Conservation (phyloP, 2,329 filamentous ascomycete species). For the Pseudonectria buxi region DNA sequence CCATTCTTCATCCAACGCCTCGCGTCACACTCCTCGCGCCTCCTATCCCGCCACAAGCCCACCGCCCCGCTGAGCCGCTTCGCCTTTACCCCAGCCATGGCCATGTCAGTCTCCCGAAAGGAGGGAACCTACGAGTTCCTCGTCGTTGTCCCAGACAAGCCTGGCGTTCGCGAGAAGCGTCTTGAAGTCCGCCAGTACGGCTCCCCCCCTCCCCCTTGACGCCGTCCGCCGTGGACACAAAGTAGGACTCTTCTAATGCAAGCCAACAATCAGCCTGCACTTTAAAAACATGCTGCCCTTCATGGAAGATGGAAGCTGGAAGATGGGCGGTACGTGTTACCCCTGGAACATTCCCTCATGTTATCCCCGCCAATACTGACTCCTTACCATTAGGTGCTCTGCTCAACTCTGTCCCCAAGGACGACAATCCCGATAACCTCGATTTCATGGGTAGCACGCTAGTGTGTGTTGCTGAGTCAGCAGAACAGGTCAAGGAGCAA, state of each 20-base stretch:
- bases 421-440: conserved; percentile 49
- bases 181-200: conserved; percentile 52
- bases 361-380: not conserved
- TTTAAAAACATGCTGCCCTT: conserved; percentile 47
- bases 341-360: not conserved
- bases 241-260: not conserved
- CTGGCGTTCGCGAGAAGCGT: conserved; percentile 52
- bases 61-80: conserved; percentile 3
- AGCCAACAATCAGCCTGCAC: conserved; percentile 33
- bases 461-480: conserved; percentile 58
- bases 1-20: not conserved
- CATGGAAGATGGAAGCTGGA: conserved; percentile 49
- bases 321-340: conserved; percentile 55
- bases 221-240: conserved; percentile 5
- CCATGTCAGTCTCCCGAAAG: conserved; percentile 14
- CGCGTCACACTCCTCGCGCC: conserved; percentile 8
- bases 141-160: conserved; percentile 61
- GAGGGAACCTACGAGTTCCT: conserved; percentile 55
- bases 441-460: conserved; percentile 71
- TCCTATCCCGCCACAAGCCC: conserved; percentile 1
- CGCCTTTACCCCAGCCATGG: conserved; percentile 21
- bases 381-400: conserved; percentile 49
- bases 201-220: not conserved
- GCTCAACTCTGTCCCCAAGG: conserved; percentile 57
- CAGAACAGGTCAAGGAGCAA: conserved; percentile 60